Conservation (phyloP, 768 basidiomycete species). For the Tulasnella sp. region DNA sequence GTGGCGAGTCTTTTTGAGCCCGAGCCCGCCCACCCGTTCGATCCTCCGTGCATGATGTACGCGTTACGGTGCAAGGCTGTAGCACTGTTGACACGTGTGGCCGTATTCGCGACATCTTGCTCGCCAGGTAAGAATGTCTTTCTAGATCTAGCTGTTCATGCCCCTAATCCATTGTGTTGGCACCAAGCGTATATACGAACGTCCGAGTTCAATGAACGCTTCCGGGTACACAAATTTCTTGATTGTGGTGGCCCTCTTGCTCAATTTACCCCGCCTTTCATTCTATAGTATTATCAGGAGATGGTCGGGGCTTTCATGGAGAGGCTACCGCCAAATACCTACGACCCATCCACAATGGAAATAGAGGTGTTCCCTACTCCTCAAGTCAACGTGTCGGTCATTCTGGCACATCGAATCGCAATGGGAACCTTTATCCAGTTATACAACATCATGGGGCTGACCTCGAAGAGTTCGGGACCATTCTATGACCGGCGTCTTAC, state of each 20-base stretch:
- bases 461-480: too few relatives aligned
- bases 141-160: background rate
- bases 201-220: constrained; percentile 1
- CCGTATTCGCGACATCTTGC: constrained; percentile 7
- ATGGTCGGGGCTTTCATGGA: constrained; percentile 5
- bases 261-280: background rate
- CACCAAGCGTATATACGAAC: background rate
- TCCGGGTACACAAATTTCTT: background rate
- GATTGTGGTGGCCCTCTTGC: background rate
- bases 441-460: background rate
- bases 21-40: constrained; percentile 1
- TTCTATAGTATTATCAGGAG: background rate
- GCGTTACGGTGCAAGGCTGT: constrained; percentile 8
- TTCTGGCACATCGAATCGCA: background rate
- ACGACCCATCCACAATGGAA: background rate
- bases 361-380: background rate
- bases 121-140: background rate
- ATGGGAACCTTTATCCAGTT: constrained; percentile 5
- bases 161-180: background rate
- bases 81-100: constrained; percentile 13
- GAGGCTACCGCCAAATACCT: constrained; percentile 1
- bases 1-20: constrained; percentile 4
- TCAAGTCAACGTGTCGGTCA: constrained; percentile 2
- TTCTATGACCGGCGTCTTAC: background rate
- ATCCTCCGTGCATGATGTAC: constrained; percentile 10